phyloP scores from a whole-genome alignment of 2,329 filamentous ascomycete species.

The Fusarium setosum region DNA sequence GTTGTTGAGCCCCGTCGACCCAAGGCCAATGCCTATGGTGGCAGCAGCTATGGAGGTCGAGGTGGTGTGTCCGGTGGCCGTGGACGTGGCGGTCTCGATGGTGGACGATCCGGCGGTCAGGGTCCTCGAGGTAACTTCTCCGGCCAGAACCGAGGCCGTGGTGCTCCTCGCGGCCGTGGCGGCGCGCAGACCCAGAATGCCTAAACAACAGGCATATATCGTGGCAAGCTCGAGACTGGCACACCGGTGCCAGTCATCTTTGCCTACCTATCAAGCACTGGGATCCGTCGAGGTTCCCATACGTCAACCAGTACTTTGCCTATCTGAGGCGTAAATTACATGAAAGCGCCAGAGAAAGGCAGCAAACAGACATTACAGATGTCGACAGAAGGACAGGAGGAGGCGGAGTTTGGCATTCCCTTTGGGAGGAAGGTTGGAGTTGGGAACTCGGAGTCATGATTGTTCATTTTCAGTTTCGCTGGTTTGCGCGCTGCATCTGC shows the following conservation, averaged over 20 bases:
- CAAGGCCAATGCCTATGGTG: conserved; percentile 76
- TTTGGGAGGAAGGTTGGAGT: conserved; percentile 45
- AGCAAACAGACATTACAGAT: conserved; percentile 12
- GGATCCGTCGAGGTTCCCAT: neutral
- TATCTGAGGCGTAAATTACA: conserved; percentile 8
- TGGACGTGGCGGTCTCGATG: conserved; percentile 74
- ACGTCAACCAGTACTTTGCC: neutral
- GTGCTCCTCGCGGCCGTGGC: conserved; percentile 73
- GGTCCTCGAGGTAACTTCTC: conserved; percentile 76
- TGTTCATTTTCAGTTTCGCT: conserved; percentile 46
- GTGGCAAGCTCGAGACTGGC: conserved; percentile 9
- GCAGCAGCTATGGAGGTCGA: conserved; percentile 74
- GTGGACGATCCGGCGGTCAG: conserved; percentile 69
- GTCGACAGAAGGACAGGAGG: conserved; percentile 20
- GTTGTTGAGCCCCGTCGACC: conserved; percentile 89
- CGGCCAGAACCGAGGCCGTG: conserved; percentile 72
- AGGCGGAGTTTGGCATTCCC: conserved; percentile 44
- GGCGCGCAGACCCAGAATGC: conserved; percentile 66
- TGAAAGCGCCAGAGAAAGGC: conserved; percentile 1
- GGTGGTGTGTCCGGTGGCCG: conserved; percentile 70
- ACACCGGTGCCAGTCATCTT: conserved; percentile 6
- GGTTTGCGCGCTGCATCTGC: conserved; percentile 46
- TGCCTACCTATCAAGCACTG: conserved; percentile 1
- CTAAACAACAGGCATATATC: conserved; percentile 44
- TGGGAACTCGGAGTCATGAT: conserved; percentile 47